These are phyloP conservation scores for Didymella arachidicola DNA, from an alignment of 2,329 filamentous ascomycete species.

Conservation along the genomic window DNA sequence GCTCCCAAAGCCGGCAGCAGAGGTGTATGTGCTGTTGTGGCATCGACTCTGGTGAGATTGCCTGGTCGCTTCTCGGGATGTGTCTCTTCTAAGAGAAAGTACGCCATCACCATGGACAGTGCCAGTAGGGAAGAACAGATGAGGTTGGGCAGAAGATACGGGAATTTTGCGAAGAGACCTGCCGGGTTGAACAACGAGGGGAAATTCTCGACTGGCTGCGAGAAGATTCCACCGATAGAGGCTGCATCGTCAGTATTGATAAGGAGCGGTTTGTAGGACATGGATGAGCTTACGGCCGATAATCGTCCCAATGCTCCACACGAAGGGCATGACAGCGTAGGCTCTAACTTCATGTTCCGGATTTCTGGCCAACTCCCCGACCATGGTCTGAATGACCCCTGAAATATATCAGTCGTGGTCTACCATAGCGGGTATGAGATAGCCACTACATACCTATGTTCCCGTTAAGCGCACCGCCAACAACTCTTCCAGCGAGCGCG, in stretches of 20 bases:
- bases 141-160: slow-evolving; percentile 88
- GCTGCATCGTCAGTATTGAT: slow-evolving; percentile 51
- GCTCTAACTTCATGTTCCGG: slow-evolving; percentile 82
- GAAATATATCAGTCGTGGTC: neutral
- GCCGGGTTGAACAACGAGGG: slow-evolving; percentile 72
- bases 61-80: slow-evolving; percentile 79
- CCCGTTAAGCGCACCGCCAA: slow-evolving; percentile 86
- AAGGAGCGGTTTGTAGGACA: neutral
- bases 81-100: slow-evolving; percentile 83
- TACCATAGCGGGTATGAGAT: slow-evolving; percentile 53
- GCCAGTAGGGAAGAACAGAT: slow-evolving; percentile 80
- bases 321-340: slow-evolving; percentile 92
- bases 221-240: slow-evolving; percentile 85
- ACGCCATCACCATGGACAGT: slow-evolving; percentile 81
- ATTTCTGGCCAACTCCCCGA: slow-evolving; percentile 70
- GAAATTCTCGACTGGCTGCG: slow-evolving; percentile 77
- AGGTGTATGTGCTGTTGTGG: slow-evolving; percentile 69
- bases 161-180: slow-evolving; percentile 77
- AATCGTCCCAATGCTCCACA: slow-evolving; percentile 91
- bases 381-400: slow-evolving; percentile 83
- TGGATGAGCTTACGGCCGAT: slow-evolving; percentile 63
- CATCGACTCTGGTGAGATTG: slow-evolving; percentile 50
- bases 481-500: slow-evolving; percentile 75
- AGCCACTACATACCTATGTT: slow-evolving; percentile 65
- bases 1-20: slow-evolving; percentile 78